Evolutionary conservation across 106 monocot species (phyloP), one percentile per base, ranked within the genome.

Genomic region (Iris macrosiphon): DNA sequence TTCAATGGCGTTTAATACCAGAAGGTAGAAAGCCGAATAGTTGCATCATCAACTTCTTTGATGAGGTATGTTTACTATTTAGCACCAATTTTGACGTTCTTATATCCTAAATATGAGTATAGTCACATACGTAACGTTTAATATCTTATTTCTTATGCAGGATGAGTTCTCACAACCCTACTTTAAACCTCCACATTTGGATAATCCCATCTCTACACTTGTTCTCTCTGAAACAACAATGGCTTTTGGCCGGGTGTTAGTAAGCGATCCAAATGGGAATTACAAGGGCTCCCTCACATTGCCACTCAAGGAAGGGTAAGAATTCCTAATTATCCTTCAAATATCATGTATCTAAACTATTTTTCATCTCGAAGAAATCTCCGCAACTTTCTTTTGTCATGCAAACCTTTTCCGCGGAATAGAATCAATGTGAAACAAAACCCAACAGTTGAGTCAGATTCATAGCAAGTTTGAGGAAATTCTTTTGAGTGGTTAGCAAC

Each of bases 31-130:
- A 71, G 35, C 96, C 96, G 4, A 91, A 98, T 67, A 91, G 96
- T 53, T 87, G 90, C 64, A 75, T 98, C 27, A 84, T 98, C 66
- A 87, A 98, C 47, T 98, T 91, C 73, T 91, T 98, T 20, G 96
- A 98, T 22, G 90, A 98, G 96, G 96, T 91, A 20, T 32, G 25
- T 49, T 25, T 8, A 4, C 28, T 46, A 14, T 17, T 26, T 38
- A 40, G 22, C 17, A 53, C 44, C 7, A 16, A 20, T 52, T 37
- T n/a, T 9, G 42, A 21, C 1, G 20, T 23, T 16, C 24, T n/a
- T n/a, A n/a, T 17, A 6, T 25, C 12, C 63, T 19, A 6, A 38
- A 40, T 31, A 14, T 40, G 22, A 21, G 40, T 41, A n/a, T 23
- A 4, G 4, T 21, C 18, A 42, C 12, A 14, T 9, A 14, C 17